phyloP scores from a whole-genome alignment of 805 yeast genomes.

The Candida ortonii region DNA sequence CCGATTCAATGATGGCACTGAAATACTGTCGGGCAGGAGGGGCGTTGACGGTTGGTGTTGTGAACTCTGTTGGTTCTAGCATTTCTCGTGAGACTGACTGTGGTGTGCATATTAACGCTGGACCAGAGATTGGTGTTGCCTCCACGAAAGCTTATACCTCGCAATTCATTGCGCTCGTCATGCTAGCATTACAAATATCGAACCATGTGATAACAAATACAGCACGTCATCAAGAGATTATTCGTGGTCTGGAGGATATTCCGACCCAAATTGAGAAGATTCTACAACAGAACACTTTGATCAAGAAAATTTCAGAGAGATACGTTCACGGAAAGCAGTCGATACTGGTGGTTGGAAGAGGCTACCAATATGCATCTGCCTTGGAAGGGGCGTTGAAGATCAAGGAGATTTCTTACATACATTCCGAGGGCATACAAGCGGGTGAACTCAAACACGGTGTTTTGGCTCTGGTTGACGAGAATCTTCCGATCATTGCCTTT shows the following conservation, averaged over 20 bases:
- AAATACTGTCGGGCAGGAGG: constrained; percentile 96
- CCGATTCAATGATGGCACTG: constrained; percentile 92
- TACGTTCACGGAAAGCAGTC: constrained; percentile 81
- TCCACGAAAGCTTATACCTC: constrained; percentile 99
- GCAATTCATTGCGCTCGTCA: constrained; percentile 92
- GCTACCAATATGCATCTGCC: constrained; percentile 95
- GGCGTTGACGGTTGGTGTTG: constrained; percentile 96
- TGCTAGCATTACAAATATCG: constrained; percentile 93
- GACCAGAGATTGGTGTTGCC: constrained; percentile 99
- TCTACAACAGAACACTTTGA: constrained; percentile 65
- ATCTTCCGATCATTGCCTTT: constrained; percentile 89
- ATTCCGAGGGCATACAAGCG: constrained; percentile 98
- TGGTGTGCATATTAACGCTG: constrained; percentile 99
- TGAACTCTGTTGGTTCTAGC: constrained; percentile 94
- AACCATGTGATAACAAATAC: constrained; percentile 81
- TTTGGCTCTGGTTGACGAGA: constrained; percentile 91
- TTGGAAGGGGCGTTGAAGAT: constrained; percentile 97
- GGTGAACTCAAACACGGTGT: constrained; percentile 99
- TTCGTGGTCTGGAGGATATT: constrained; percentile 77
- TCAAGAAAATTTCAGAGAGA: constrained; percentile 70
- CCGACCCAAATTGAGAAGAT: constrained; percentile 84
- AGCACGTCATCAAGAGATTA: constrained; percentile 78
- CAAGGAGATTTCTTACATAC: constrained; percentile 98
- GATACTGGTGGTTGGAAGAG: constrained; percentile 89
- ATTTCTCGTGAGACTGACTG: constrained; percentile 97